Percentiles rank a stretch among this genome's conserved stretches.
These are phyloP conservation scores for Jamesozyma lodderae DNA, from an alignment of 805 yeast species.

Conservation along the genomic window DNA sequence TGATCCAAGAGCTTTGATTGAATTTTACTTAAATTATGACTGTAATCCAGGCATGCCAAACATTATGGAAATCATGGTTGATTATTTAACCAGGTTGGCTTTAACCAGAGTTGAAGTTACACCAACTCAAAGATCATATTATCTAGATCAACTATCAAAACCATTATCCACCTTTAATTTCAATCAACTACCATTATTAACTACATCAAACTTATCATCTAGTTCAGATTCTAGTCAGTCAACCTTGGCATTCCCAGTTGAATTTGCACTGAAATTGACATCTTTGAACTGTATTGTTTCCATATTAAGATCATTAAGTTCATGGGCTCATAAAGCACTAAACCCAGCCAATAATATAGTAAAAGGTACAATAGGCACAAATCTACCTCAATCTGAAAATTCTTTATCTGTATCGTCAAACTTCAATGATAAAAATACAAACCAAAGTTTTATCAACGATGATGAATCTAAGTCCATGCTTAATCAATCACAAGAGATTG, in stretches of 20 bases:
- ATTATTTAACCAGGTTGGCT: slow-evolving; percentile 60
- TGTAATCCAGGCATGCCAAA: slow-evolving; percentile 79
- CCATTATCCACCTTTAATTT: slow-evolving; percentile 69
- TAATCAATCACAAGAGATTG: slow-evolving; percentile 34
- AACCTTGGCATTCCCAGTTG: slow-evolving; percentile 48
- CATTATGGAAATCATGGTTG: slow-evolving; percentile 73
- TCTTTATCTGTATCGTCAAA: slow-evolving; percentile 18
- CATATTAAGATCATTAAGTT: slow-evolving; percentile 66
- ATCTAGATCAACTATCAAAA: slow-evolving; percentile 41
- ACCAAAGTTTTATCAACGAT: slow-evolving; percentile 7
- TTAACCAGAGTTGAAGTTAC: slow-evolving; percentile 65
- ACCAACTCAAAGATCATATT: slow-evolving; percentile 51
- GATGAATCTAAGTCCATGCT: slow-evolving; percentile 13
- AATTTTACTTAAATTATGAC: slow-evolving; percentile 89
- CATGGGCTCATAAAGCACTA: slow-evolving; percentile 75
- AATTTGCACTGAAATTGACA: slow-evolving; percentile 74
- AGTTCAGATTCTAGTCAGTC: slow-evolving; percentile 13
- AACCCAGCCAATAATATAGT: slow-evolving; percentile 18
- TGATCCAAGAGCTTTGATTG: slow-evolving; percentile 86
- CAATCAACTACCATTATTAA: slow-evolving; percentile 63
- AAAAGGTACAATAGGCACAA: background rate
- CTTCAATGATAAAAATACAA: slow-evolving; percentile 8
- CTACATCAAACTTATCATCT: slow-evolving; percentile 52
- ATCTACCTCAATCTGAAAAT: background rate
- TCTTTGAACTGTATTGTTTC: slow-evolving; percentile 76